Conservation (phyloP, 2,329 filamentous ascomycete genomes). For the Sporothrix pallida region DNA sequence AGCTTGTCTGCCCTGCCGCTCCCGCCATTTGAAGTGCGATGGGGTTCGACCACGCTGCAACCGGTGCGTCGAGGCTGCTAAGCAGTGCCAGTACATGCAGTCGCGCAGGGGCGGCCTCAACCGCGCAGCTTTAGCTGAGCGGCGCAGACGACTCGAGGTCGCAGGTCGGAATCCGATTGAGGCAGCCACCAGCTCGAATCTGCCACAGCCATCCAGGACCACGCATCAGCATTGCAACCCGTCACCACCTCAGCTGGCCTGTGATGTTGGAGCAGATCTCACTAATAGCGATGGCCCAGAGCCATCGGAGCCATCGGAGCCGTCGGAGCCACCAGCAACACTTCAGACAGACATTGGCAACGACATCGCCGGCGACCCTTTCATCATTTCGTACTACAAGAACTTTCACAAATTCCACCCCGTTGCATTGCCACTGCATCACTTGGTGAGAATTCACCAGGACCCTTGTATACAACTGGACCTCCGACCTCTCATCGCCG, state of each 20-base stretch:
- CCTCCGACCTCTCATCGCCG: slow-evolving; percentile 14
- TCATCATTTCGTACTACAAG: slow-evolving; percentile 20
- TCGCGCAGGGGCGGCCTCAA: slow-evolving; percentile 25
- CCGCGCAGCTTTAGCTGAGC: slow-evolving; percentile 23
- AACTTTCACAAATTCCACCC: slow-evolving; percentile 27
- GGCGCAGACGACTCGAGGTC: slow-evolving; percentile 18
- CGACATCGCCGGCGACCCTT: slow-evolving; percentile 17
- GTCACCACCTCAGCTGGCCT: neutral
- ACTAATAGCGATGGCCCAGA: neutral
- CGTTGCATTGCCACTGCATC: slow-evolving; percentile 8
- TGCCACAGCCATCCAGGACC: neutral
- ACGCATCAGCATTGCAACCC: neutral
- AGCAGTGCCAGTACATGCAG: slow-evolving; percentile 16
- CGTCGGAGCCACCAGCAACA: neutral
- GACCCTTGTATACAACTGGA: neutral
- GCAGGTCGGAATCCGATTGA: neutral
- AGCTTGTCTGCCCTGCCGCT: slow-evolving; percentile 20
- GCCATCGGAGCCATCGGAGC: neutral
- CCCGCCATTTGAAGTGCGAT: slow-evolving; percentile 27
- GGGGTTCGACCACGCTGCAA: slow-evolving; percentile 15
- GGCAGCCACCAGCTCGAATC: neutral
- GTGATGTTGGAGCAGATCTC: neutral
- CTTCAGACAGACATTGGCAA: neutral
- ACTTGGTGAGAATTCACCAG: slow-evolving; percentile 12
- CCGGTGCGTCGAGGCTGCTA: slow-evolving; percentile 13